Percentiles rank a stretch among this genome's conserved stretches.
Conservation (phyloP, 306 rosid genomes). For the Citrullus amarus region DNA sequence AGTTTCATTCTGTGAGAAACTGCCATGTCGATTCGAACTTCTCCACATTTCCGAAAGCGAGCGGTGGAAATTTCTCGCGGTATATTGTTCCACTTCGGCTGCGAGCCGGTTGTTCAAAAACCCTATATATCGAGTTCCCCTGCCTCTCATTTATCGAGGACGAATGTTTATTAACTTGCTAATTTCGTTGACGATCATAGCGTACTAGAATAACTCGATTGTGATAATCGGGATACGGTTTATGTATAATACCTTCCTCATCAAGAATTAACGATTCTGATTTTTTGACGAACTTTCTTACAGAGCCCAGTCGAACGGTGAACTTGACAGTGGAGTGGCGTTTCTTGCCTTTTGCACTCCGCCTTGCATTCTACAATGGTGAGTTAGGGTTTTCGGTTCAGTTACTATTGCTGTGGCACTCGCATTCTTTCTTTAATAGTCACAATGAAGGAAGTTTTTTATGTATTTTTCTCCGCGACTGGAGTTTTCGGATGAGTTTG, state of each 20-base stretch:
- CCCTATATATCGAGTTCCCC: background rate
- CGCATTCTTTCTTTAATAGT: background rate
- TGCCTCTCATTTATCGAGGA: background rate
- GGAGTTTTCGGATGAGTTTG: background rate
- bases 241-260: background rate
- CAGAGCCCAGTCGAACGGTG: background rate
- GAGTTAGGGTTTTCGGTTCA: background rate
- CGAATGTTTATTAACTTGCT: background rate
- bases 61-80: background rate
- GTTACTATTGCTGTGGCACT: background rate
- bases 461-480: background rate
- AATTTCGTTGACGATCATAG: background rate
- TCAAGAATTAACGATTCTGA: background rate
- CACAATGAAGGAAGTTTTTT: background rate
- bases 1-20: background rate
- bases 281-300: background rate
- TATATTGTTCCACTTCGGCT: background rate
- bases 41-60: background rate
- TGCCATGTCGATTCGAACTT: background rate
- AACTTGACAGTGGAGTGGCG: background rate
- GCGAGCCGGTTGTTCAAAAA: background rate
- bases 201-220: background rate
- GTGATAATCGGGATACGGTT: background rate
- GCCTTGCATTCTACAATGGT: background rate
- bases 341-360: background rate